Percentiles rank a stretch among this genome's conserved stretches.
Evolutionary conservation across 495 filamentous ascomycete genomes (phyloP).

Genomic region (Lasiosphaeria hispida): DNA sequence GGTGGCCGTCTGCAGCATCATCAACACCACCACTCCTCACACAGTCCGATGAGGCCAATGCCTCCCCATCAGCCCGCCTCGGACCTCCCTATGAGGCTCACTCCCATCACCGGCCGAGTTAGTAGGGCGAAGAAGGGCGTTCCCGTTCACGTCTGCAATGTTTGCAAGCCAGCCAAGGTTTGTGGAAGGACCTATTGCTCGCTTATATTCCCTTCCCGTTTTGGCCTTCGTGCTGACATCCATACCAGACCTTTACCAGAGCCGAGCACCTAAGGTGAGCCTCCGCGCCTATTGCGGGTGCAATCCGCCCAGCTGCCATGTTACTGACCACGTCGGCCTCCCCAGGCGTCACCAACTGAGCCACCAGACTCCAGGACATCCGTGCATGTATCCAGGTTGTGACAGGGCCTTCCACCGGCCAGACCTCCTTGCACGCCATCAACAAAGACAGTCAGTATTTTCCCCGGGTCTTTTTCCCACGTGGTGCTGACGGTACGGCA

Average conservation of each 20-base stretch:
- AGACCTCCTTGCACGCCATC: slow-evolving; percentile 76
- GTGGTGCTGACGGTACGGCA: slow-evolving; percentile 18
- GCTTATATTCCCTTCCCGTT: neutral
- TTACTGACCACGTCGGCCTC: neutral
- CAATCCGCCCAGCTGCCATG: neutral
- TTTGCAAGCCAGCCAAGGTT: slow-evolving; percentile 62
- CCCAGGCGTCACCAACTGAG: slow-evolving; percentile 83
- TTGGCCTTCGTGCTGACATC: slow-evolving; percentile 20
- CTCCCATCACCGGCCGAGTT: slow-evolving; percentile 71
- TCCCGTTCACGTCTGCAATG: slow-evolving; percentile 71
- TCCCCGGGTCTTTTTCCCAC: neutral
- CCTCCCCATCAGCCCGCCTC: slow-evolving; percentile 26
- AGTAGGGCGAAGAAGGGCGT: slow-evolving; percentile 83
- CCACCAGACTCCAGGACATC: slow-evolving; percentile 68
- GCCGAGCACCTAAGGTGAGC: slow-evolving; percentile 79
- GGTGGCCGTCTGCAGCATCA: slow-evolving; percentile 11
- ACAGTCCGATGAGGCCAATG: slow-evolving; percentile 42
- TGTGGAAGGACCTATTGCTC: slow-evolving; percentile 15
- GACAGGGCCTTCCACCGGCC: slow-evolving; percentile 63
- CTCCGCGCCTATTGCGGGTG: too few relatives aligned
- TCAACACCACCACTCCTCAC: slow-evolving; percentile 16
- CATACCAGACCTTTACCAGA: slow-evolving; percentile 68
- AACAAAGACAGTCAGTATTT: slow-evolving; percentile 72
- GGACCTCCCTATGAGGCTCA: slow-evolving; percentile 52
- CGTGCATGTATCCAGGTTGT: slow-evolving; percentile 65